Base-by-base conservation (phyloP, 129 eudicot species). In the Calendula officinalis region DNA sequence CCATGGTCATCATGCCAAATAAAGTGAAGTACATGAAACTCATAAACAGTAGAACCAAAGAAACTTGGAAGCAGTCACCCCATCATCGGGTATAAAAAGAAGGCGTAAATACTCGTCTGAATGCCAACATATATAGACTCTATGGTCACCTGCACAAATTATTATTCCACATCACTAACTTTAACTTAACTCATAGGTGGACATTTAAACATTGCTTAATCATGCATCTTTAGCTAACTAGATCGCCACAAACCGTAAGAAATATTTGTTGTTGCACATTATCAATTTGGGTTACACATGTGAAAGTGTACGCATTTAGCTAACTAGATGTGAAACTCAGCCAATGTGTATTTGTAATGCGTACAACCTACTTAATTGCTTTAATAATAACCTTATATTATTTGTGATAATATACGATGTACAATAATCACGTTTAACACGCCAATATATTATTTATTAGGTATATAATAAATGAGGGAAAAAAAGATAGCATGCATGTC, bases 1-100 rank as follows among this genome's bases (percentile, higher is more conserved):
- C 53, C 48, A 39, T 38, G 16, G 64, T 15, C 48, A 58, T 58
- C 64, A 58, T 58, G 48, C 64, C 64, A 58, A 58, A 58, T 58
- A 58, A 6, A 7, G 64, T 58, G 64, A 58, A 58, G 48, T 38
- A 58, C 46, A 58, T 8, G 64, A 58, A 5, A 15, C 64, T 58
- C 46, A 13, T 58, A 39, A 58, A 58, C 64, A 58, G 48, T 38
- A 37, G 64, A 58, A 58, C 1, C 33, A 38, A 33, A 8, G 36
- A 14, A 58, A 8, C 8, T 58, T 58, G 27, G 47, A 45, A n/a
- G 47, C 64, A 7, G 13, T 58, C 64, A 58, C 9, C 64, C 64
- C 8, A 58, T 13, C 64, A 58, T 38, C 15, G 64, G 64, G 35
- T 38, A 58, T 33, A 38, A 58, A 38, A 58, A 6, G 33, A 58